phyloP scores from a whole-genome alignment of 805 yeast genomes.

The Kurtzmaniella fragi region DNA sequence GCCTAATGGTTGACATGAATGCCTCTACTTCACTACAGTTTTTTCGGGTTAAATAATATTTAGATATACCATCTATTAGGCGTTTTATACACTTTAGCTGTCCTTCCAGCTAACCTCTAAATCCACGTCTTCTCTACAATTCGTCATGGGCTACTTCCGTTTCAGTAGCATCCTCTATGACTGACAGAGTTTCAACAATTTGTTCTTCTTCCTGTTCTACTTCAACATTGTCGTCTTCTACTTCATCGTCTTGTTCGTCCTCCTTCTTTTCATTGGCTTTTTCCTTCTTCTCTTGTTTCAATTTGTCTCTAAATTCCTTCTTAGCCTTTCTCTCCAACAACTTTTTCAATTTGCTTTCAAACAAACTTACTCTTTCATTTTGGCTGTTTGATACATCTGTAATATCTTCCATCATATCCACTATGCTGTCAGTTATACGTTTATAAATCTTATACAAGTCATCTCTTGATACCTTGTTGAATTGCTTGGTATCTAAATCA shows the following conservation, averaged over 20 bases:
- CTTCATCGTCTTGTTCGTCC: constrained; percentile 6
- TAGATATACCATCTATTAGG: too few relatives aligned
- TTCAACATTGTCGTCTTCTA: constrained; percentile 7
- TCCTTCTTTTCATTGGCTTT: constrained; percentile 14
- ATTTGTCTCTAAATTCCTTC: constrained; percentile 27
- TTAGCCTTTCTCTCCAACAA: constrained; percentile 26
- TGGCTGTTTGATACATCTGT: constrained; percentile 25
- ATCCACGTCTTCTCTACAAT: not conserved
- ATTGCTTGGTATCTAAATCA: constrained; percentile 13
- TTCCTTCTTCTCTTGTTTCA: constrained; percentile 18
- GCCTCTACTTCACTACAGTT: too few relatives aligned
- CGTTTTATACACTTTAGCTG: too few relatives aligned
- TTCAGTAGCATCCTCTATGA: constrained; percentile 12
- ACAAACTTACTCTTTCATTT: constrained; percentile 19
- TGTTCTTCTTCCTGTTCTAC: constrained; percentile 6
- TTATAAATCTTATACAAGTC: constrained; percentile 23
- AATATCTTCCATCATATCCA: constrained; percentile 25
- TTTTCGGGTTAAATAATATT: too few relatives aligned
- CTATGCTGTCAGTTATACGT: constrained; percentile 19
- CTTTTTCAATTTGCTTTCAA: constrained; percentile 23
- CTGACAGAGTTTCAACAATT: constrained; percentile 2
- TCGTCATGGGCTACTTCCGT: constrained; percentile 3
- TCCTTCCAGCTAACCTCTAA: too few relatives aligned
- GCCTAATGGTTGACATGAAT: too few relatives aligned
- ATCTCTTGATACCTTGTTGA: constrained; percentile 16